These are phyloP conservation scores for Guadua angustifolia DNA, from an alignment of 176 grass and related monocot species.

Conservation along the genomic window DNA sequence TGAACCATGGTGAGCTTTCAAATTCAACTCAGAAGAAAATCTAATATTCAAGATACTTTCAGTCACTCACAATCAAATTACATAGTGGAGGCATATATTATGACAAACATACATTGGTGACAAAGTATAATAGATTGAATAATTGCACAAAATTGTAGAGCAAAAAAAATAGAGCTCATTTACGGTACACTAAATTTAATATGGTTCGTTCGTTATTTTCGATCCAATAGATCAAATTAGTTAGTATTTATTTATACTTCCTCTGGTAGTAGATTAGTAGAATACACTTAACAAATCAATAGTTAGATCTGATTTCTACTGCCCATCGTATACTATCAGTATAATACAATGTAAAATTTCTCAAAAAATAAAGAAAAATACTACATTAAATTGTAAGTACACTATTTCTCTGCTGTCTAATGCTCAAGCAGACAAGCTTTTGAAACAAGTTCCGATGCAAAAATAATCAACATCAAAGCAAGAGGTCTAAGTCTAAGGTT, in stretches of 20 bases:
- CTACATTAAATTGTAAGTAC: neutral
- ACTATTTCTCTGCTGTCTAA: neutral
- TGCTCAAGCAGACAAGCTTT: neutral
- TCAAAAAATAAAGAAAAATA: neutral
- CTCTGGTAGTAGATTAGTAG: too few relatives aligned
- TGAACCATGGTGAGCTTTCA: neutral
- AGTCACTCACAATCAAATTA: neutral
- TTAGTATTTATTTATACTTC: too few relatives aligned
- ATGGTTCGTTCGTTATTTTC: too few relatives aligned
- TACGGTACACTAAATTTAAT: too few relatives aligned
- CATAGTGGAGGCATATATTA: neutral
- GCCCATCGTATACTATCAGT: too few relatives aligned
- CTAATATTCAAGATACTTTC: neutral
- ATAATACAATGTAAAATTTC: neutral
- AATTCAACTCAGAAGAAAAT: neutral
- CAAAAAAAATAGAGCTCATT: too few relatives aligned
- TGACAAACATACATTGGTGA: neutral
- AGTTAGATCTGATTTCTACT: too few relatives aligned
- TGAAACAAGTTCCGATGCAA: neutral
- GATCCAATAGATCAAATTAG: too few relatives aligned
- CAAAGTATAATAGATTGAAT: neutral
- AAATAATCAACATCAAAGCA: conserved; percentile 11
- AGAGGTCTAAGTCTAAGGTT: neutral
- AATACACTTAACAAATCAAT: too few relatives aligned
- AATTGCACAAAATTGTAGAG: conserved; percentile 13